A percentile compares a stretch with the other conserved stretches of the same genome.
These are phyloP conservation scores for Peltaster fructicola DNA, from an alignment of 2,329 filamentous ascomycete genomes.

Conservation along the genomic window DNA sequence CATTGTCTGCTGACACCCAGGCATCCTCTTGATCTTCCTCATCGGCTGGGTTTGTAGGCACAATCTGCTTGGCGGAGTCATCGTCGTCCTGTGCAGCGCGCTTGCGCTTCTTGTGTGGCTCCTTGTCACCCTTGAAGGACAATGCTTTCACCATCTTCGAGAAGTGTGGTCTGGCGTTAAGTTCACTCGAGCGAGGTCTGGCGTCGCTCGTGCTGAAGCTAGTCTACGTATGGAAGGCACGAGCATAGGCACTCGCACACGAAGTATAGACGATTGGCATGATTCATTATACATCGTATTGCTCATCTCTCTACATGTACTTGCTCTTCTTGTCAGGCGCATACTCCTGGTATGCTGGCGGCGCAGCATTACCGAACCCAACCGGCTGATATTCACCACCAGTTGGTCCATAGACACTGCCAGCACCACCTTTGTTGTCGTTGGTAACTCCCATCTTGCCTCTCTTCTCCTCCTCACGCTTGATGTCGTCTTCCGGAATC, in stretches of 20 bases:
- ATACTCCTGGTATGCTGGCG: slow-evolving; percentile 13
- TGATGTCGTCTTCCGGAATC: slow-evolving; percentile 22
- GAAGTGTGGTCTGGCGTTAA: too few species aligned
- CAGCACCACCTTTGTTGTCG: slow-evolving; percentile 2
- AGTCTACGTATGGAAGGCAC: background rate
- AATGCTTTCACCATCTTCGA: slow-evolving; percentile 78
- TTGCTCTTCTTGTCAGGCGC: too few species aligned
- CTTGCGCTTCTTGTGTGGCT: slow-evolving; percentile 71
- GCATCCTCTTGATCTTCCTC: slow-evolving; percentile 49
- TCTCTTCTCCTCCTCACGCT: slow-evolving; percentile 17
- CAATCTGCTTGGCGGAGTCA: slow-evolving; percentile 18
- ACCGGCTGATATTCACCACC: slow-evolving; percentile 11
- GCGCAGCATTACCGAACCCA: slow-evolving; percentile 11
- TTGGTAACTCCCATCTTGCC: slow-evolving; percentile 10
- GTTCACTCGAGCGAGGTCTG: too few species aligned
- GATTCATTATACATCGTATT: too few species aligned
- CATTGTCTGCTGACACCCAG: slow-evolving; percentile 72
- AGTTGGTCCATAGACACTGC: slow-evolving; percentile 6
- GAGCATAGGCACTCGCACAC: background rate
- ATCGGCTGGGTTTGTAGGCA: slow-evolving; percentile 15
- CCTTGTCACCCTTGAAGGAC: slow-evolving; percentile 94
- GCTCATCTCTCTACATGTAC: too few species aligned
- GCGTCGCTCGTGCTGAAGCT: too few species aligned
- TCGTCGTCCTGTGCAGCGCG: slow-evolving; percentile 30
- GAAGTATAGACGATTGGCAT: too few species aligned